phyloP scores from a whole-genome alignment of 2,329 filamentous ascomycete species.

The Aureobasidium lini region DNA sequence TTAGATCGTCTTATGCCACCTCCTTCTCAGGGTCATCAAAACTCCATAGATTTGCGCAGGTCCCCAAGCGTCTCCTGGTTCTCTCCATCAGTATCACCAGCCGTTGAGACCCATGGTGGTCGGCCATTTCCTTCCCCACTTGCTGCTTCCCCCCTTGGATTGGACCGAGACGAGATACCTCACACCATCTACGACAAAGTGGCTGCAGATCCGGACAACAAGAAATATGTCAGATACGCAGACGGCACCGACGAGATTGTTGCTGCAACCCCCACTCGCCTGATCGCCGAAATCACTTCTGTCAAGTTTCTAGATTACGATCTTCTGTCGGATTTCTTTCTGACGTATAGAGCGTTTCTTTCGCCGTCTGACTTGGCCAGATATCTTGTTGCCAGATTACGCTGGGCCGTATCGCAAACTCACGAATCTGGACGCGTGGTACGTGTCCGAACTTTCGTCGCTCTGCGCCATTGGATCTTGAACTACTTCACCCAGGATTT shows the following conservation, averaged over 20 bases:
- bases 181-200: slow-evolving; percentile 77
- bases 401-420: slow-evolving; percentile 73
- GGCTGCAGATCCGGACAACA: slow-evolving; percentile 74
- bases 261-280: slow-evolving; percentile 80
- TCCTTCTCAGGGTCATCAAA: slow-evolving; percentile 25
- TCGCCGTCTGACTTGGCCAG: slow-evolving; percentile 67
- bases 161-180: slow-evolving; percentile 7
- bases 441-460: slow-evolving; percentile 91
- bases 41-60: slow-evolving; percentile 5
- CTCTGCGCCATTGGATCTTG: slow-evolving; percentile 90
- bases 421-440: slow-evolving; percentile 89
- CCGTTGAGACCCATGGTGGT: background rate
- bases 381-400: slow-evolving; percentile 75
- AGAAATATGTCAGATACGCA: slow-evolving; percentile 74
- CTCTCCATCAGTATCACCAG: background rate
- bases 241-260: slow-evolving; percentile 64
- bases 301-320: slow-evolving; percentile 95
- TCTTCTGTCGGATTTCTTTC: slow-evolving; percentile 92
- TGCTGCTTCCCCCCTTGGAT: background rate
- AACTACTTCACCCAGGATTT: slow-evolving; percentile 98
- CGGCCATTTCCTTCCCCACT: background rate
- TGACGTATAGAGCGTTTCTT: slow-evolving; percentile 86
- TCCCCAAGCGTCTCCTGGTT: slow-evolving; percentile 13
- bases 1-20: slow-evolving; percentile 35
- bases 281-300: slow-evolving; percentile 94